These are phyloP conservation scores for Heterobasidion annosum DNA, from an alignment of 1,284 basidiomycete genomes.

Conservation along the genomic window DNA sequence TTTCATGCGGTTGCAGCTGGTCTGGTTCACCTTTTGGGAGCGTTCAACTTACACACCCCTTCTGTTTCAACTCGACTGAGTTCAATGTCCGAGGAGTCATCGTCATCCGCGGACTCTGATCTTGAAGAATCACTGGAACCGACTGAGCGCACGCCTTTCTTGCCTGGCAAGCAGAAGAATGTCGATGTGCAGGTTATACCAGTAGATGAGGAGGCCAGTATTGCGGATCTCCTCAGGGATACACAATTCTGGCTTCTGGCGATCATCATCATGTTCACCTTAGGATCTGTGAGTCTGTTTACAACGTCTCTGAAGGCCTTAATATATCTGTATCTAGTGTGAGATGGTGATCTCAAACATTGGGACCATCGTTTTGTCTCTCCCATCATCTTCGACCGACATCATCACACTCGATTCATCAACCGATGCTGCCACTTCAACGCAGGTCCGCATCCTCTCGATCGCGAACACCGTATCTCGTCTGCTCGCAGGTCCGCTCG, in stretches of 20 bases:
- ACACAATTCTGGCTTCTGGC: constrained; percentile 49
- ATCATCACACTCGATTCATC: constrained; percentile 15
- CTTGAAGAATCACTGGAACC: constrained; percentile 10
- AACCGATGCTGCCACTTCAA: constrained; percentile 29
- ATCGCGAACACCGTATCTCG: constrained; percentile 63
- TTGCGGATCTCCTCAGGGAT: constrained; percentile 41
- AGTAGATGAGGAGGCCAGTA: constrained; percentile 22
- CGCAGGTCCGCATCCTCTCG: constrained; percentile 64
- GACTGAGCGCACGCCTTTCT: constrained; percentile 35
- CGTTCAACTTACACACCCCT: constrained; percentile 29
- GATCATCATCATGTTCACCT: constrained; percentile 35
- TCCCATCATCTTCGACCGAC: constrained; percentile 26
- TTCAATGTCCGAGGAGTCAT: background rate
- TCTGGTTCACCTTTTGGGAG: constrained; percentile 43
- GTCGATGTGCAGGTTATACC: constrained; percentile 15
- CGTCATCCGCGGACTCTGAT: constrained; percentile 1
- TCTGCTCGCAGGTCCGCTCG: constrained; percentile 58
- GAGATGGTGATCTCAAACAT: constrained; percentile 80
- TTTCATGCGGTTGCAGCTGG: constrained; percentile 51
- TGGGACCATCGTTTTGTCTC: constrained; percentile 62
- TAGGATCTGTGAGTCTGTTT: constrained; percentile 49
- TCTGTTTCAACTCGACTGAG: background rate
- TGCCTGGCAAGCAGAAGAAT: constrained; percentile 19
- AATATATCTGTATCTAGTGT: constrained; percentile 30
- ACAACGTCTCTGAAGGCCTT: background rate